These are phyloP conservation scores for Kwoniella mangroviensis DNA, from an alignment of 768 basidiomycete genomes.

Conservation along the genomic window DNA sequence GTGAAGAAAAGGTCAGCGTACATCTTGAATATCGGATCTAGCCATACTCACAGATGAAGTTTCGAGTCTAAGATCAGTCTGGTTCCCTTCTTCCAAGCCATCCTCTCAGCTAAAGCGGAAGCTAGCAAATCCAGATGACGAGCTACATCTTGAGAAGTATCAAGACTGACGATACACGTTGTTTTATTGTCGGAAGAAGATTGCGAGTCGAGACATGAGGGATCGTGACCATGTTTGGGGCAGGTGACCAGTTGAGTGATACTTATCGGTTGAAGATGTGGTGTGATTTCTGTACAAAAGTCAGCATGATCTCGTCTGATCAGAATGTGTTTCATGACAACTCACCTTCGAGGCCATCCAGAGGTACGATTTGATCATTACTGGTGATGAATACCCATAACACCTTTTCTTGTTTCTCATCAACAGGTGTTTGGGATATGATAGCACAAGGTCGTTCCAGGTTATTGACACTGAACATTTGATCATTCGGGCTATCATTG, in stretches of 20 bases:
- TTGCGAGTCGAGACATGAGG: constrained; percentile 16
- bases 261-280: constrained; percentile 5
- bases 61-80: constrained; percentile 12
- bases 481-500: constrained; percentile 11
- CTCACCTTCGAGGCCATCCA: constrained; percentile 20
- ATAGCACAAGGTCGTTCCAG: not conserved
- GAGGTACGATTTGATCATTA: constrained; percentile 1
- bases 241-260: constrained; percentile 15
- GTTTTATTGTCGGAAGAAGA: not conserved
- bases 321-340: not conserved
- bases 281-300: constrained; percentile 10
- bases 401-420: not conserved
- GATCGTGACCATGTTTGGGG: constrained; percentile 22
- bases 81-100: constrained; percentile 28
- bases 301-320: not conserved
- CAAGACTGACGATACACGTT: constrained; percentile 18
- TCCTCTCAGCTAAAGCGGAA: constrained; percentile 32
- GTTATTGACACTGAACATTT: not conserved
- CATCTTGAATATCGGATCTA: not conserved
- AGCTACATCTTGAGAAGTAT: constrained; percentile 1
- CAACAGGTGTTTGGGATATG: not conserved
- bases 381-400: constrained; percentile 5
- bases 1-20: constrained; percentile 1
- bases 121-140: constrained; percentile 17
- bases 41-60: constrained; percentile 2